Percentiles rank a stretch among this genome's conserved stretches.
These are phyloP conservation scores for Puccinia polysora DNA, from an alignment of 1,284 basidiomycete genomes.

Conservation along the genomic window DNA sequence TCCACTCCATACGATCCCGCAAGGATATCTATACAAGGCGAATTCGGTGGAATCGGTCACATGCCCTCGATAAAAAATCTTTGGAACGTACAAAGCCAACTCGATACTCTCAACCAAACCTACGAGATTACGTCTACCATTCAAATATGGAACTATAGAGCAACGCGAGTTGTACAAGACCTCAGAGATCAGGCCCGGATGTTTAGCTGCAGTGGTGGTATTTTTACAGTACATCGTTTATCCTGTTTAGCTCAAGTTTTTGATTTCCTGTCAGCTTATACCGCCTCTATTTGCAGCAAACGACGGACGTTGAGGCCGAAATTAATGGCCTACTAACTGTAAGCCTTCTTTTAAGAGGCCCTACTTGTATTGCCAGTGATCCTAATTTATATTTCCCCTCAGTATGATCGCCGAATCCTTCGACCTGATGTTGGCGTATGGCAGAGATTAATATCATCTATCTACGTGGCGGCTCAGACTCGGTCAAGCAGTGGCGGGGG, in stretches of 20 bases:
- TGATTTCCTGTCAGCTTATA: neutral
- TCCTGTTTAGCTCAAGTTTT: neutral
- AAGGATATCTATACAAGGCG: slow-evolving; percentile 28
- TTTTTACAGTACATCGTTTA: neutral
- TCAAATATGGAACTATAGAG: slow-evolving; percentile 37
- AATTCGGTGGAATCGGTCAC: slow-evolving; percentile 42
- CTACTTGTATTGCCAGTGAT: neutral
- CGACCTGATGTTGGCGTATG: slow-evolving; percentile 27
- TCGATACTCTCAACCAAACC: slow-evolving; percentile 30
- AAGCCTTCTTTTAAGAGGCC: neutral
- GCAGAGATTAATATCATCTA: neutral
- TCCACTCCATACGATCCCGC: slow-evolving; percentile 20
- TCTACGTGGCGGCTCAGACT: slow-evolving; percentile 13
- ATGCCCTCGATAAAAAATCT: slow-evolving; percentile 5
- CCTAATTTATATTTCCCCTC: neutral
- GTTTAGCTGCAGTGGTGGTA: slow-evolving; percentile 38
- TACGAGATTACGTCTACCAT: slow-evolving; percentile 31
- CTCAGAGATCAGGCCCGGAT: slow-evolving; percentile 11
- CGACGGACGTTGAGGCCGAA: slow-evolving; percentile 40
- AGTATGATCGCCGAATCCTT: slow-evolving; percentile 36
- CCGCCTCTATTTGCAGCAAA: slow-evolving; percentile 27
- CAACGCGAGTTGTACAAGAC: slow-evolving; percentile 14
- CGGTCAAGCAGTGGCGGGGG: no score
- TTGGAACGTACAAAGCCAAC: slow-evolving; percentile 20
- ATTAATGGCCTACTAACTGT: slow-evolving; percentile 35